Evolutionary conservation across 1,139 yeast species (phyloP).

Genomic region (Yamadazyma mexicana): DNA sequence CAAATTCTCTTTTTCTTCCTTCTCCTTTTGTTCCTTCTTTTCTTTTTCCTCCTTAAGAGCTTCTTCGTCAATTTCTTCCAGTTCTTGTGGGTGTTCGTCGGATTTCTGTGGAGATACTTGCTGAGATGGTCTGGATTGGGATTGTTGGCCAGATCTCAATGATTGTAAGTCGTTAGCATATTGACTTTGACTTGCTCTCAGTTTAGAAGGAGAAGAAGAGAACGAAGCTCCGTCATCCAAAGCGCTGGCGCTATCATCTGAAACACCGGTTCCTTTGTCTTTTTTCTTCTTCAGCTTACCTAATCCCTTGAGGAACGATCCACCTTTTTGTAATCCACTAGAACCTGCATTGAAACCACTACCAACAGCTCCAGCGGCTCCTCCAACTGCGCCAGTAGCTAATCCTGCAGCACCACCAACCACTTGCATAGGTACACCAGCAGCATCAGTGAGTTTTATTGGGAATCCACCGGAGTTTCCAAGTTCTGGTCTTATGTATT

Average conservation of each 20-base stretch:
- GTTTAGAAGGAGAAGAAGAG: constrained; percentile 10
- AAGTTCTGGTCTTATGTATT: constrained; percentile 62
- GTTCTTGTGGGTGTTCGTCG: constrained; percentile 6
- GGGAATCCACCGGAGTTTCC: constrained; percentile 42
- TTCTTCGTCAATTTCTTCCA: constrained; percentile 9
- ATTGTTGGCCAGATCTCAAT: constrained; percentile 21
- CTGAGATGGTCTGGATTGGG: not conserved
- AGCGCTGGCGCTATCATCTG: constrained; percentile 3
- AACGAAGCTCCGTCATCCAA: constrained; percentile 5
- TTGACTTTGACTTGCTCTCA: constrained; percentile 12
- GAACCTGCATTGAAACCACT: constrained; percentile 29
- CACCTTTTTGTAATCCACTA: constrained; percentile 50
- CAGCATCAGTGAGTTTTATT: constrained; percentile 37
- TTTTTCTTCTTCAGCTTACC: constrained; percentile 26
- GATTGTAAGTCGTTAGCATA: constrained; percentile 25
- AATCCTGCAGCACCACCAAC: constrained; percentile 43
- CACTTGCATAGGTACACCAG: constrained; percentile 50
- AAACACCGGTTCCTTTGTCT: constrained; percentile 12
- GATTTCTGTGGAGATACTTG: constrained; percentile 7
- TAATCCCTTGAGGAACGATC: constrained; percentile 37
- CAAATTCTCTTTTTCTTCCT: not conserved
- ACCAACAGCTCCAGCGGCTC: constrained; percentile 28
- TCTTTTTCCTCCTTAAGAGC: not conserved
- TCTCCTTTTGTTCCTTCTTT: not conserved
- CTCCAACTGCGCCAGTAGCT: constrained; percentile 34